These are phyloP conservation scores for Leishmania aethiopica DNA, from an alignment of 208 protist species.

Conservation along the genomic window DNA sequence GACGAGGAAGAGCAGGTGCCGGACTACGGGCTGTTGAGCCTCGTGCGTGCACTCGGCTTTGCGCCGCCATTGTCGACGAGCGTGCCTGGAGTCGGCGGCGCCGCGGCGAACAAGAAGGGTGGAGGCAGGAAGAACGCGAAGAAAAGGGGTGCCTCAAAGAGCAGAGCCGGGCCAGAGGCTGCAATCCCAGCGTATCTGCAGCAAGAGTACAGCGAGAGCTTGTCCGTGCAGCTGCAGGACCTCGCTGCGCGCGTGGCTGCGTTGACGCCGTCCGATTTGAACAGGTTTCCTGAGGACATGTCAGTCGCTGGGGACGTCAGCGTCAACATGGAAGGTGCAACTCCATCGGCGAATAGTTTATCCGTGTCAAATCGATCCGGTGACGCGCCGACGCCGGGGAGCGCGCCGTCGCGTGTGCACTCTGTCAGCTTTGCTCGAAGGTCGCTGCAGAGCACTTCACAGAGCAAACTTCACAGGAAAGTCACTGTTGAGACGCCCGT, in stretches of 20 bases:
- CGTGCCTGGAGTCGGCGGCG: background rate
- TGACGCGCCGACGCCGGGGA: background rate
- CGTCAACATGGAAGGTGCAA: background rate
- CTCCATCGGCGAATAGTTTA: background rate
- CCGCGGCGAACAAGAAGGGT: conserved; percentile 1
- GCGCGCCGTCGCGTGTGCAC: background rate
- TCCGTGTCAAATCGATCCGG: background rate
- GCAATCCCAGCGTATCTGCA: background rate
- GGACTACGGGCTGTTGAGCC: conserved; percentile 27
- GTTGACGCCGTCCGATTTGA: background rate
- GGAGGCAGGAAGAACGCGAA: conserved; percentile 3
- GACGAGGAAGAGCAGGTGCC: conserved; percentile 3
- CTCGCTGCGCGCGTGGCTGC: conserved; percentile 12
- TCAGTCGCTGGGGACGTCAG: background rate
- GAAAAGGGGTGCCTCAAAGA: conserved; percentile 12
- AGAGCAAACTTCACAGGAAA: background rate
- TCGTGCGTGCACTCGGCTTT: conserved; percentile 29
- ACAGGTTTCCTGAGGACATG: background rate
- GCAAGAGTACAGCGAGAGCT: conserved; percentile 10
- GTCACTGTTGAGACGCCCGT: background rate
- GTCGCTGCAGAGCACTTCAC: background rate
- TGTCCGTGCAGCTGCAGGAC: conserved; percentile 22
- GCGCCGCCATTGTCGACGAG: background rate
- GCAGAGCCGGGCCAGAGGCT: background rate
- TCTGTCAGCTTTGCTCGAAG: background rate